Base-by-base conservation (phyloP, 2,329 filamentous ascomycete species). In the Penicillium sp. region DNA sequence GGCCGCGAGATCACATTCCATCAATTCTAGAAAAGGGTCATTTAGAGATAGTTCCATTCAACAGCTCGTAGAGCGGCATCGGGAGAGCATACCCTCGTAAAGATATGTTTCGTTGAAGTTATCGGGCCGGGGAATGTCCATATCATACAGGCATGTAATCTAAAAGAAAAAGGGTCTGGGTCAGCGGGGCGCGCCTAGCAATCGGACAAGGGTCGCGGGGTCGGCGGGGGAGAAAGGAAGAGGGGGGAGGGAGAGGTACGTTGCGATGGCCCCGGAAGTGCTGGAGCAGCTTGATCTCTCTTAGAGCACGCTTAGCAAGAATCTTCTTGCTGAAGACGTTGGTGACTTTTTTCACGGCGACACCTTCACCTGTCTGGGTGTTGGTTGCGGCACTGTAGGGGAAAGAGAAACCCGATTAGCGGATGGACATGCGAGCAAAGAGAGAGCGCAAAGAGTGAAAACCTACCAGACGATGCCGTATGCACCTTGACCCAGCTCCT, bases 311-410 rank as follows among this genome's bases (percentile, higher is more conserved):
- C 87, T 99, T 99, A 68, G 94, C 94, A 64, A 99, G 84, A 67
- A 99, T 99, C 86, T 97, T 97, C 81, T 99, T 99, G 84, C 92
- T 97, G 79, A 99, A 99, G 68, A 99, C 93, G 89, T 99, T 99
- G 81, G 94, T 99, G 74, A 99, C 91, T 79, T 99, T 99, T 80
- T 99, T 99, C 82, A 99, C 94, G 68, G 94, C 94, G 60, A 99
- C 92, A 36, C 93, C 92, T 74, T 99, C 94, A 69, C 87, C 88
- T 28, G 90, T 95, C 75, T 92, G 87, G 72, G 87, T 88, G 82
- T 97, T 97, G 63, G 91, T 90, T 52, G 94, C 94, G 56, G 94
- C 93, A 77, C 92, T 96, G 73, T 60, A 43, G 23, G 31, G 37
- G 34, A 34, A 56, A 18, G 48, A 3, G 49, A 14, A 14, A 23